Conservation (phyloP, 2,329 filamentous ascomycete genomes). For the Ophiostoma pallidulum region DNA sequence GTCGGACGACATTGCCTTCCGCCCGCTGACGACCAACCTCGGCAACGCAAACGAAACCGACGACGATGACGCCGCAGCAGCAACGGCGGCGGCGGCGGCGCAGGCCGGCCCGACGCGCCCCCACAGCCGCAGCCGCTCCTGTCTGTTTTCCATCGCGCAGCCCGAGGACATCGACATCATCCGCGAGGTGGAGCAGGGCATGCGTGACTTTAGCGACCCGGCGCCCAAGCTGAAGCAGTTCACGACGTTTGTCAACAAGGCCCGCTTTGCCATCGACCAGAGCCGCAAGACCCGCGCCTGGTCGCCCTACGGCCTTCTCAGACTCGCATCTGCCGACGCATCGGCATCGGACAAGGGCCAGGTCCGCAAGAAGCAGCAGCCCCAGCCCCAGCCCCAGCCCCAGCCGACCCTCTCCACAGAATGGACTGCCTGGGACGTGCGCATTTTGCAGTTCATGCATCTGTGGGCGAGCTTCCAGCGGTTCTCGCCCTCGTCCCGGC, state of each 20-base stretch:
- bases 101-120: no score
- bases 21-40: conserved; percentile 27
- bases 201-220: conserved; percentile 31
- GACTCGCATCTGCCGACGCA: conserved; percentile 21
- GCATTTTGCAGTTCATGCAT: conserved; percentile 60
- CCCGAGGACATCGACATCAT: conserved; percentile 43
- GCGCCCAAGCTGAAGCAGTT: conserved; percentile 22
- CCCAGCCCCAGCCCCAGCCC: conserved; percentile 1
- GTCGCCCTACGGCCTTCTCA: conserved; percentile 41
- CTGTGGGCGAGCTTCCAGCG: conserved; percentile 52
- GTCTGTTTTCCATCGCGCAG: conserved; percentile 53
- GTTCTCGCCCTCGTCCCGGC: conserved; percentile 41
- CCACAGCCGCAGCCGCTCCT: conserved; percentile 35
- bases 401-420: conserved; percentile 11
- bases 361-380: conserved; percentile 10
- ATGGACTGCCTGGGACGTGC: conserved; percentile 43
- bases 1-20: conserved; percentile 52
- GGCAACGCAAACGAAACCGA: conserved; percentile 27
- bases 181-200: conserved; percentile 38
- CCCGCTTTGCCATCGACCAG: conserved; percentile 39
- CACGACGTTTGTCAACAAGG: conserved; percentile 39
- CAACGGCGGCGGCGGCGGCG: not conserved
- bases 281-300: conserved; percentile 41
- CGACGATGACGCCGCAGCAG: conserved; percentile 20
- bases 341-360: not conserved